Percentiles rank a stretch among this genome's conserved stretches.
These are phyloP conservation scores for Quercus suber DNA, from an alignment of 306 rosid genomes.

Conservation along the genomic window DNA sequence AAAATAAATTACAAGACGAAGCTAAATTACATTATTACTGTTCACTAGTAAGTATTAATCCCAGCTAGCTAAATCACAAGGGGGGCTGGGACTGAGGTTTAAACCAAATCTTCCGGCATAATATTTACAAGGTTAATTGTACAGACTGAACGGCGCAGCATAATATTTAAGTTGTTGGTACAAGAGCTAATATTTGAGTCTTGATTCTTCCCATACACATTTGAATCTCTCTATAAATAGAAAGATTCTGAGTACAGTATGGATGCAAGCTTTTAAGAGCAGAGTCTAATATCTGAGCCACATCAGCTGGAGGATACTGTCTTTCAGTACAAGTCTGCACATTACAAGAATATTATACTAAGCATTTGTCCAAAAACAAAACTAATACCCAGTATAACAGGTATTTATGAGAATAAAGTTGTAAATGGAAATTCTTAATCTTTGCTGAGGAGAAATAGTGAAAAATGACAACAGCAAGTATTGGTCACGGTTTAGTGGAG, in stretches of 20 bases:
- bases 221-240: slow-evolving; percentile 85
- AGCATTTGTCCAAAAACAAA: neutral
- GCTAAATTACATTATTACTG: slow-evolving; percentile 19
- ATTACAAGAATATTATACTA: neutral
- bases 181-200: slow-evolving; percentile 84
- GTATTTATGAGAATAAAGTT: neutral
- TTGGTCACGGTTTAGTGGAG: neutral
- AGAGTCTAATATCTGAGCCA: slow-evolving; percentile 80
- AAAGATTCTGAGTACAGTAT: slow-evolving; percentile 64
- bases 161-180: slow-evolving; percentile 60
- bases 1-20: neutral
- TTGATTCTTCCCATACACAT: slow-evolving; percentile 91
- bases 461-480: neutral
- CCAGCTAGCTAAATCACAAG: slow-evolving; percentile 4
- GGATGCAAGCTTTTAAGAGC: slow-evolving; percentile 77
- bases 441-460: neutral
- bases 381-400: slow-evolving; percentile 2
- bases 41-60: neutral
- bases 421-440: neutral
- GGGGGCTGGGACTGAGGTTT: neutral
- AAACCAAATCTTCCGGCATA: slow-evolving; percentile 12
- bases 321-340: slow-evolving; percentile 89
- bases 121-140: slow-evolving; percentile 28
- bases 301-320: slow-evolving; percentile 85
- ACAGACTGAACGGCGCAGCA: neutral